phyloP scores from a whole-genome alignment of 1,139 yeast genomes.

The Chernovozyma aurita region DNA sequence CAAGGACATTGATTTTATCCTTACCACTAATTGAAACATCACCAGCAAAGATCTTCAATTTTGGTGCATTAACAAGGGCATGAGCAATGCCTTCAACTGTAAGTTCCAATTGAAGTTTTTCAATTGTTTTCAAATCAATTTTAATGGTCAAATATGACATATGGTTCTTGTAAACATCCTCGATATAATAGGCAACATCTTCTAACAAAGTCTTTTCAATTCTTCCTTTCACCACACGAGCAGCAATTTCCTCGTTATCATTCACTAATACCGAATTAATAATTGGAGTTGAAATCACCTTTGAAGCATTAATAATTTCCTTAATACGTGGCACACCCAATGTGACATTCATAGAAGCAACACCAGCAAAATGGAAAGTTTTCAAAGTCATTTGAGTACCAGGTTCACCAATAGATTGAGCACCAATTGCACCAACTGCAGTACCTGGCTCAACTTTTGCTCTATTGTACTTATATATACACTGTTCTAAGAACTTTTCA shows the following conservation, averaged over 20 bases:
- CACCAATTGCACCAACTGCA: conserved; percentile 99
- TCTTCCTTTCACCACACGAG: conserved; percentile 97
- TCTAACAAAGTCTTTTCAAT: conserved; percentile 86
- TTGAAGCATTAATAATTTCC: conserved; percentile 96
- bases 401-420: conserved; percentile 98
- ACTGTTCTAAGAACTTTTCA: conserved; percentile 65
- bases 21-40: conserved; percentile 70
- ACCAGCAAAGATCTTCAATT: conserved; percentile 71
- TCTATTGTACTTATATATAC: conserved; percentile 76
- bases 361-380: conserved; percentile 99
- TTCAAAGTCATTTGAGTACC: conserved; percentile 99
- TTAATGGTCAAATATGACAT: conserved; percentile 78
- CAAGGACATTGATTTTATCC: conserved; percentile 73
- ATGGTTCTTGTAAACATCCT: conserved; percentile 85
- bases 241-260: conserved; percentile 93
- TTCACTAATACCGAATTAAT: conserved; percentile 92
- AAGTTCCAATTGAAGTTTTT: conserved; percentile 83
- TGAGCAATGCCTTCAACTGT: conserved; percentile 79
- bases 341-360: conserved; percentile 97
- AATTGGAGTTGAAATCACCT: conserved; percentile 92
- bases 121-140: conserved; percentile 80
- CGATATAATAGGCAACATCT: conserved; percentile 85
- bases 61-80: conserved; percentile 83
- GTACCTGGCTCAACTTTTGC: conserved; percentile 99
- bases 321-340: conserved; percentile 99